Conservation (phyloP, 2,329 filamentous ascomycete species). For the Xenosphaeropsis pyriputrescens region DNA sequence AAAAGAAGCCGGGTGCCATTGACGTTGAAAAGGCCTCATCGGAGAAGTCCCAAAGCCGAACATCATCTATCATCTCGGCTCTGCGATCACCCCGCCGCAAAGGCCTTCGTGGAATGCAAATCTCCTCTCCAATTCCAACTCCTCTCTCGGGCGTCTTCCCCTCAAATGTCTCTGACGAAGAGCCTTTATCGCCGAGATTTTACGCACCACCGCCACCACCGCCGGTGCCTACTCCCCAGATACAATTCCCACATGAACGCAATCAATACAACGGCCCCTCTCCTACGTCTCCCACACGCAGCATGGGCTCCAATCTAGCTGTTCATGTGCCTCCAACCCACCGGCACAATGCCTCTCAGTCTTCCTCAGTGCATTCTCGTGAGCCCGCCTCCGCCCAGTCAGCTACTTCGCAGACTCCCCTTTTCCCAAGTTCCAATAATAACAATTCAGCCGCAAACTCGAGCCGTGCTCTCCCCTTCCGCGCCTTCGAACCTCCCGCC, state of each 20-base stretch:
- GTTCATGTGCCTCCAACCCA: constrained; percentile 4
- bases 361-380: not conserved
- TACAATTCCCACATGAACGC: constrained; percentile 16
- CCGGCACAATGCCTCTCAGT: constrained; percentile 8
- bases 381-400: constrained; percentile 1
- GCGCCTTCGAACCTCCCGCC: constrained; percentile 42
- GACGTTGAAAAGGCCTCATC: not conserved
- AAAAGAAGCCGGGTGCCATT: not conserved
- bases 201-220: constrained; percentile 43
- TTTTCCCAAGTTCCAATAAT: constrained; percentile 3
- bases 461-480: constrained; percentile 35
- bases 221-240: constrained; percentile 34
- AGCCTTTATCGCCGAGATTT: constrained; percentile 38
- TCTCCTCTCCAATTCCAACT: constrained; percentile 52
- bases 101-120: constrained; percentile 29
- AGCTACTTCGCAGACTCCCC: constrained; percentile 3
- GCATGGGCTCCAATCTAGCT: constrained; percentile 13
- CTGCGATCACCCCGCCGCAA: constrained; percentile 38
- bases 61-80: constrained; percentile 44
- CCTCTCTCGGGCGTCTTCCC: constrained; percentile 46
- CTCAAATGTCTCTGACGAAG: constrained; percentile 38
- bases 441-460: constrained; percentile 6
- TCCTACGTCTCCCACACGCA: constrained; percentile 10
- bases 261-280: constrained; percentile 4
- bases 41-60: constrained; percentile 37